phyloP scores from a whole-genome alignment of 108 stramenopile species.

The Cyclotella cryptica region DNA sequence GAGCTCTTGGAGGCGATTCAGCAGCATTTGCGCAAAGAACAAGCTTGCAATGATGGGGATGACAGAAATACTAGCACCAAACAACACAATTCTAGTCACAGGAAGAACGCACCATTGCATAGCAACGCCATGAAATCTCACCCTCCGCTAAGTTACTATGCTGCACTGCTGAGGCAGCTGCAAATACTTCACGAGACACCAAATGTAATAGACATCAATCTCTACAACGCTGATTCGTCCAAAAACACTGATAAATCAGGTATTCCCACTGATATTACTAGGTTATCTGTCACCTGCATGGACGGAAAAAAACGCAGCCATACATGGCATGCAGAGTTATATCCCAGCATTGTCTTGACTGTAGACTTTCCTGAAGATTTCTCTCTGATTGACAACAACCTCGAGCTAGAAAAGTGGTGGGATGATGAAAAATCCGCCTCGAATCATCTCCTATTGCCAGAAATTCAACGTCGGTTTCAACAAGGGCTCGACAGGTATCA shows the following conservation, averaged over 20 bases:
- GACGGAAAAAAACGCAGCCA: slow-evolving; percentile 42
- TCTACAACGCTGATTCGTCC: slow-evolving; percentile 20
- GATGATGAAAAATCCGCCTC: slow-evolving; percentile 10
- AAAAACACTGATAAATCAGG: slow-evolving; percentile 8
- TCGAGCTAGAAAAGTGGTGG: slow-evolving; percentile 47
- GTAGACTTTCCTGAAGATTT: slow-evolving; percentile 48
- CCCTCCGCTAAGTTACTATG: slow-evolving; percentile 49
- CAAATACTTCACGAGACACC: slow-evolving; percentile 31
- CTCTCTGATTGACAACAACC: slow-evolving; percentile 34
- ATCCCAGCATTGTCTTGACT: slow-evolving; percentile 38
- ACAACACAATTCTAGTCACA: not conserved
- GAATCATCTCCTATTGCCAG: slow-evolving; percentile 8
- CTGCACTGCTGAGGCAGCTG: slow-evolving; percentile 38
- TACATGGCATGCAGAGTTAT: slow-evolving; percentile 56
- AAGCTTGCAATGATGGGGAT: slow-evolving; percentile 11
- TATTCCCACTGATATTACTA: slow-evolving; percentile 30
- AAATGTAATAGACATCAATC: slow-evolving; percentile 42
- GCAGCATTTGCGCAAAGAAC: slow-evolving; percentile 43
- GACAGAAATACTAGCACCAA: slow-evolving; percentile 13
- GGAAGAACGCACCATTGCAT: not conserved
- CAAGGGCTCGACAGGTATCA: slow-evolving; percentile 41
- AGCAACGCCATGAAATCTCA: slow-evolving; percentile 1
- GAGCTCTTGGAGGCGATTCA: slow-evolving; percentile 47
- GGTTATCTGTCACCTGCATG: slow-evolving; percentile 47
- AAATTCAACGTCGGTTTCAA: slow-evolving; percentile 44